Conservation (phyloP, 2,329 filamentous ascomycete genomes). For the Exophiala mesophila region DNA sequence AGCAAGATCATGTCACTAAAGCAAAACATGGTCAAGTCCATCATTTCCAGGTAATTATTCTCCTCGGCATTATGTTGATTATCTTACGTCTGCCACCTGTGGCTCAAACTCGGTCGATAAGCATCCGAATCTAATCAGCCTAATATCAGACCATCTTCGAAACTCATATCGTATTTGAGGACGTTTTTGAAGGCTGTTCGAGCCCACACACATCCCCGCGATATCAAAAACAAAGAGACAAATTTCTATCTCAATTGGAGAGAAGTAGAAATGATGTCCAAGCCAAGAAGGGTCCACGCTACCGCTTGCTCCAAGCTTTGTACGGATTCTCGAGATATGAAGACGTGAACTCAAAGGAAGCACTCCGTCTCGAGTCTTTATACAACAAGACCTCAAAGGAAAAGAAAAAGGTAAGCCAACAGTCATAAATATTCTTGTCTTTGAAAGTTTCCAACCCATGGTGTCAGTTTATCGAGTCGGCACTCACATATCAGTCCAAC, state of each 20-base stretch:
- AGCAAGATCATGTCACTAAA: no score
- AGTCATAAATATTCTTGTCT: no score
- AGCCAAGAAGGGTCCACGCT: not conserved
- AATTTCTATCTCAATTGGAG: not conserved
- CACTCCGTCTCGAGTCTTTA: not conserved
- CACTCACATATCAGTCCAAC: not conserved
- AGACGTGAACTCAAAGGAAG: not conserved
- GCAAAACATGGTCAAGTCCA: no score
- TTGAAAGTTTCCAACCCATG: not conserved
- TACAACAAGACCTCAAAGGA: not conserved
- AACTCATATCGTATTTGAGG: no score
- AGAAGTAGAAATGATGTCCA: not conserved
- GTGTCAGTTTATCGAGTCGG: not conserved
- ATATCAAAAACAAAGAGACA: not conserved
- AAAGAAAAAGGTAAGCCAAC: not conserved
- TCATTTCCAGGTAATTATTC: no score
- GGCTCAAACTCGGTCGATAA: no score
- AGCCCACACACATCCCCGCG: no score
- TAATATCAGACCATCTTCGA: no score
- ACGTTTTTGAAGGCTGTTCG: no score
- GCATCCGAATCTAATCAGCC: no score
- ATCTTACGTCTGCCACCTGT: no score
- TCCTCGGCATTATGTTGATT: no score
- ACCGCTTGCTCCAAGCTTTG: not conserved
- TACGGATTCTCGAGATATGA: not conserved